A percentile compares a stretch with the other conserved stretches of the same genome.
These are phyloP conservation scores for Silene conica DNA, from an alignment of 148 eudicot genomes.

Conservation along the genomic window DNA sequence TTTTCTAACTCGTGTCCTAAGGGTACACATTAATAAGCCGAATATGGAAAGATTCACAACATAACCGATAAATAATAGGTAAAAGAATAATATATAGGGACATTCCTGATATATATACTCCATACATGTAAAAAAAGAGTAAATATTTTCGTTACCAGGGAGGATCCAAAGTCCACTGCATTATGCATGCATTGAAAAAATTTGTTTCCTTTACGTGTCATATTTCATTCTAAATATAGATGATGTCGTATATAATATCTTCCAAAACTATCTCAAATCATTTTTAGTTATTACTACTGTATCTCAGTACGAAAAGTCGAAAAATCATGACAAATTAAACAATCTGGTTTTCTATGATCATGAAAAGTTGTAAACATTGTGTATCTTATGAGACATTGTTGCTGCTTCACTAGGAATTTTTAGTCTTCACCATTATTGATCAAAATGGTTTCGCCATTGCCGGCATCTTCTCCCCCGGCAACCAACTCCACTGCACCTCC, in stretches of 20 bases:
- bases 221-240: neutral
- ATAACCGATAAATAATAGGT: too few species aligned
- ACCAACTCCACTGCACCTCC: conserved; percentile 24
- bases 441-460: conserved; percentile 25
- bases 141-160: too few species aligned
- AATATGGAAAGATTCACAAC: too few species aligned
- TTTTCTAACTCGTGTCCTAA: too few species aligned
- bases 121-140: too few species aligned
- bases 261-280: neutral
- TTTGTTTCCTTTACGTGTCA: neutral
- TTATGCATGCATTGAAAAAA: neutral
- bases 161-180: neutral
- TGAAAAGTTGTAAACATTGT: too few species aligned
- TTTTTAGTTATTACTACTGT: too few species aligned
- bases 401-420: neutral
- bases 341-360: neutral
- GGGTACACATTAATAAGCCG: too few species aligned
- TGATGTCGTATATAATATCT: neutral
- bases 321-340: too few species aligned
- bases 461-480: conserved; percentile 35
- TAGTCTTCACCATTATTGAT: neutral
- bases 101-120: neutral
- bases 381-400: neutral
- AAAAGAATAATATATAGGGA: neutral
- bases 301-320: too few species aligned